A percentile compares a stretch with the other conserved stretches of the same genome.
Conservation (phyloP, 257 asterid genomes). For the Solanum paucissectum region DNA sequence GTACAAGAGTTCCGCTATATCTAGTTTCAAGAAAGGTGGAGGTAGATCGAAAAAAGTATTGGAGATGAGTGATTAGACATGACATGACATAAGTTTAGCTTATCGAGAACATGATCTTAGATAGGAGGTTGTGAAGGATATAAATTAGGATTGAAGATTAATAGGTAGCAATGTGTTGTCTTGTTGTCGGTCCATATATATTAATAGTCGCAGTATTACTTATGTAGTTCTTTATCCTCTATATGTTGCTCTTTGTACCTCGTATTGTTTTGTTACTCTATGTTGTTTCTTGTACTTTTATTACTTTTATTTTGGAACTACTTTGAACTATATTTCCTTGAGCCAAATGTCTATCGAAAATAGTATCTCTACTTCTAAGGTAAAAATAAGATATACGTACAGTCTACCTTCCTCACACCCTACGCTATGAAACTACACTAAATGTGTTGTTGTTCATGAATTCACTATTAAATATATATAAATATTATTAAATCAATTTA, state of each 20-base stretch:
- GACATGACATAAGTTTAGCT: not conserved
- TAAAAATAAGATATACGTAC: not conserved
- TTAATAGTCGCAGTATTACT: not conserved
- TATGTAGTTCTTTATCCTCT: not conserved
- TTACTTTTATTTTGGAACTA: not conserved
- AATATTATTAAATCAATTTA: not conserved
- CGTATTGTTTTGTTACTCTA: not conserved
- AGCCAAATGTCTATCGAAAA: not conserved
- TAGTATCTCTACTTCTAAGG: not conserved
- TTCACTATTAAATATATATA: not conserved
- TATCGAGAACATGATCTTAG: fast-evolving
- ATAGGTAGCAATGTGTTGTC: not conserved
- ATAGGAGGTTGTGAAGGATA: not conserved
- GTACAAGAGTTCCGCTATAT: not conserved
- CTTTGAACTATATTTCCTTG: not conserved
- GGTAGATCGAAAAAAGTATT: too few species aligned
- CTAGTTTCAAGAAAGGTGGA: not conserved
- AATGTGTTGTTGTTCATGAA: not conserved
- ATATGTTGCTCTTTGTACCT: not conserved
- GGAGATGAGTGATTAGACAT: not conserved
- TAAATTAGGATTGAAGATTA: not conserved
- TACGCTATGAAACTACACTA: too few species aligned
- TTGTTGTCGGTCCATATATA: not conserved
- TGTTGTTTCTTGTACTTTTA: not conserved
- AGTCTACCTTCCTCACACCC: not conserved